These are phyloP conservation scores for Curvularia eragrostidis DNA, from an alignment of 2,329 filamentous ascomycete species.

Conservation along the genomic window DNA sequence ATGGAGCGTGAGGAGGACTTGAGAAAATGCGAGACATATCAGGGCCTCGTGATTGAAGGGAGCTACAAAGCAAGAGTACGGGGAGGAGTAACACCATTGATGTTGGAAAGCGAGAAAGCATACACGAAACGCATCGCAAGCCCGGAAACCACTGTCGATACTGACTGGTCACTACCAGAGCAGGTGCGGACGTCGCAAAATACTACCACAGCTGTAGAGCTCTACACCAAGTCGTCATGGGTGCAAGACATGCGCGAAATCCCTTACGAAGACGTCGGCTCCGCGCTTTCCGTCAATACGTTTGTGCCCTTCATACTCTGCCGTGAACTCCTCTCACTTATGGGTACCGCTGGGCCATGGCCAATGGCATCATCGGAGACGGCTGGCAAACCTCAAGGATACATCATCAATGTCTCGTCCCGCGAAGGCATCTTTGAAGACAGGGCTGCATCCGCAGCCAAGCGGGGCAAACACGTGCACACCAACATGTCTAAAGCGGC, in stretches of 20 bases:
- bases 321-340: conserved; percentile 19
- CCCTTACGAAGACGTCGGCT: conserved; percentile 25
- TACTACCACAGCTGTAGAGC: conserved; percentile 3
- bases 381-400: conserved; percentile 13
- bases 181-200: neutral
- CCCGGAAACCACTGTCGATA: neutral
- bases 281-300: conserved; percentile 23
- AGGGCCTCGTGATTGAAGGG: conserved; percentile 8
- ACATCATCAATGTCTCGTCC: conserved; percentile 26
- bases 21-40: neutral
- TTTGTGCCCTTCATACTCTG: conserved; percentile 24
- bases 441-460: conserved; percentile 3
- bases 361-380: neutral
- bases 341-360: conserved; percentile 4
- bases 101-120: neutral
- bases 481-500: conserved; percentile 27
- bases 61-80: conserved; percentile 16
- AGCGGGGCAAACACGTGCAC: conserved; percentile 21
- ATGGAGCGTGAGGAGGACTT: conserved; percentile 7
- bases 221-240: conserved; percentile 20
- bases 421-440: conserved; percentile 27
- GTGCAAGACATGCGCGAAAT: conserved; percentile 21
- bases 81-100: conserved; percentile 4
- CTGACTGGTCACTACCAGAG: neutral
- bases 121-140: neutral